These are phyloP conservation scores for Gamsiella multidivaricata DNA, from an alignment of 192 early-diverging fungal genomes.

Conservation along the genomic window DNA sequence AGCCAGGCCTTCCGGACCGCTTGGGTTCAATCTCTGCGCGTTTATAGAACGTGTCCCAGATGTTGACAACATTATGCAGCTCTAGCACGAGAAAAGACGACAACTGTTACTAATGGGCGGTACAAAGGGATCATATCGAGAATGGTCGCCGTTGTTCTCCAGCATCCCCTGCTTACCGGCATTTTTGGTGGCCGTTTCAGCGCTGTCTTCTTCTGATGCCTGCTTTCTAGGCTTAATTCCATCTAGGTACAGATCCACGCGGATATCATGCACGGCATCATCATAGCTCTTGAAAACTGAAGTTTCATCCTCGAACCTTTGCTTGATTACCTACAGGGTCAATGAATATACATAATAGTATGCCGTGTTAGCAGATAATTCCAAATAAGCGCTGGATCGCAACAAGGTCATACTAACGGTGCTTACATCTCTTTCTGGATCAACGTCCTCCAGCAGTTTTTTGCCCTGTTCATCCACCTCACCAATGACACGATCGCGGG, in stretches of 20 bases:
- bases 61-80: conserved; percentile 20
- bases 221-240: conserved; percentile 42
- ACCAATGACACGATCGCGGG: conserved; percentile 51
- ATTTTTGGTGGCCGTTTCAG: conserved; percentile 20
- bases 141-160: neutral
- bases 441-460: conserved; percentile 54
- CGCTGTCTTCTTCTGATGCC: conserved; percentile 38
- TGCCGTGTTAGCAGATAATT: no score
- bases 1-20: conserved; percentile 28
- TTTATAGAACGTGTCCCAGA: conserved; percentile 44
- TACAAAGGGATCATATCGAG: neutral
- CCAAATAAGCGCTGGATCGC: no score
- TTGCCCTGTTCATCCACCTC: conserved; percentile 60
- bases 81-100: conserved; percentile 4
- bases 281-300: conserved; percentile 53
- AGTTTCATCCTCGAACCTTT: conserved; percentile 49
- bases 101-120: no score
- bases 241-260: conserved; percentile 45
- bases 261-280: conserved; percentile 52
- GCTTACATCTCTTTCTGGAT: conserved; percentile 54
- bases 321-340: conserved; percentile 47
- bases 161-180: conserved; percentile 7
- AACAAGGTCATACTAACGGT: no score
- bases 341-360: neutral
- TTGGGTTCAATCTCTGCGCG: conserved; percentile 40